Percentiles rank a stretch among this genome's conserved stretches.
Conservation (phyloP, 192 early-diverging fungal genomes). For the Spizellomyces sp. region DNA sequence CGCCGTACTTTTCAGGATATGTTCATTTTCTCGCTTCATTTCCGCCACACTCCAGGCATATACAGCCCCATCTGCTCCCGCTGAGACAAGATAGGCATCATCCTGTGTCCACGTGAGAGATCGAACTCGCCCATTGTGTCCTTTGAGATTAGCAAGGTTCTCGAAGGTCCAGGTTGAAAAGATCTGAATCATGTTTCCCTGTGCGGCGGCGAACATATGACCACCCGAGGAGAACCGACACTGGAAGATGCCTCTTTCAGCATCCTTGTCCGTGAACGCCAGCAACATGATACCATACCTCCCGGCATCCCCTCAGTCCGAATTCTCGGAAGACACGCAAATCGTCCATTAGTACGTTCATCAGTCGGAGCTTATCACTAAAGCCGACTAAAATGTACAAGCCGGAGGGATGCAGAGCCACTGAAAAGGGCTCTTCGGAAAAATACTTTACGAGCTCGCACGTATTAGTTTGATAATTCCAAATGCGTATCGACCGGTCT, state of each 20-base stretch:
- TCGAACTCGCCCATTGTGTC: slow-evolving; percentile 58
- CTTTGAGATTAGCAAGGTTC: slow-evolving; percentile 54
- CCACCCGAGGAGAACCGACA: slow-evolving; percentile 59
- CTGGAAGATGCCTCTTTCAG: slow-evolving; percentile 13
- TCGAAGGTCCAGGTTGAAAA: slow-evolving; percentile 60
- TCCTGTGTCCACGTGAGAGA: slow-evolving; percentile 55
- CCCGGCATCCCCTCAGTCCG: slow-evolving; percentile 53
- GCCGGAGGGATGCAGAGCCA: slow-evolving; percentile 61
- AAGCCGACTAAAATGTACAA: slow-evolving; percentile 59
- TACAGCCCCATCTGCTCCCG: slow-evolving; percentile 62
- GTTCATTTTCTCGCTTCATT: slow-evolving; percentile 55
- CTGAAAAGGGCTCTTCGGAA: slow-evolving; percentile 51
- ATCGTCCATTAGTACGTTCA: slow-evolving; percentile 63
- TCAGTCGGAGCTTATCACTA: slow-evolving; percentile 58
- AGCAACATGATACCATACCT: slow-evolving; percentile 31
- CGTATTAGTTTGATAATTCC: slow-evolving; percentile 55
- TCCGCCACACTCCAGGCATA: slow-evolving; percentile 54
- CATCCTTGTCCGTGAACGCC: background rate
- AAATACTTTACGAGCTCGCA: slow-evolving; percentile 57
- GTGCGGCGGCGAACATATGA: slow-evolving; percentile 57
- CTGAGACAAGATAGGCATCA: slow-evolving; percentile 51
- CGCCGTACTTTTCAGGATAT: slow-evolving; percentile 54
- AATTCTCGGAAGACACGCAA: slow-evolving; percentile 55
- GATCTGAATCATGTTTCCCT: slow-evolving; percentile 57
- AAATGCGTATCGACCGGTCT: slow-evolving; percentile 55